Conservation (phyloP, 371 early-diverging fungal species). For the Mortierella sp. region DNA sequence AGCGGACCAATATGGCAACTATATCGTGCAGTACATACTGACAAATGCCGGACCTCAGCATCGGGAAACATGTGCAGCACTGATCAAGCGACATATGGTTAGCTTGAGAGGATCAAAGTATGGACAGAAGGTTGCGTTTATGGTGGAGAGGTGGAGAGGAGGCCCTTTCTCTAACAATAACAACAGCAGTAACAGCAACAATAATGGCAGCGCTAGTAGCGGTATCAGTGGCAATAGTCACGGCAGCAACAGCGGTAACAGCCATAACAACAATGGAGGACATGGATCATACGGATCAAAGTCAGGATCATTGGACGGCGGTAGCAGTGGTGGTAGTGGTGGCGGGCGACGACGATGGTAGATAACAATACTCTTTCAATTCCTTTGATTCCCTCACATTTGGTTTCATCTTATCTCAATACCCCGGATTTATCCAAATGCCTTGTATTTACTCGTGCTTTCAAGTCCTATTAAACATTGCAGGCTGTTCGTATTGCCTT, state of each 20-base stretch:
- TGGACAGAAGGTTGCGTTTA: conserved; percentile 82
- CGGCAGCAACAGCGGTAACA: neutral
- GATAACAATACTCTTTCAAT: too few relatives aligned
- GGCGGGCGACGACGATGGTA: conserved; percentile 28
- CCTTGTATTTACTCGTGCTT: too few relatives aligned
- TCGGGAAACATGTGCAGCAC: conserved; percentile 67
- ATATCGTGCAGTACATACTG: conserved; percentile 81
- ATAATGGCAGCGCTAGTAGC: neutral
- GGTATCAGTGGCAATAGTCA: conserved; percentile 3
- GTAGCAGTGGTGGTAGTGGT: conserved; percentile 11
- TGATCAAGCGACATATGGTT: conserved; percentile 77
- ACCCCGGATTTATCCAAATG: too few relatives aligned
- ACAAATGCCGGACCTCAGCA: conserved; percentile 70
- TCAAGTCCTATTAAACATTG: too few relatives aligned
- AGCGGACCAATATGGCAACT: conserved; percentile 75
- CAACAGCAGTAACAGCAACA: conserved; percentile 7
- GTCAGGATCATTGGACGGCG: conserved; percentile 18
- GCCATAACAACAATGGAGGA: conserved; percentile 5
- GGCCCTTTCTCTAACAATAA: conserved; percentile 21
- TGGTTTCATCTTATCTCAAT: too few relatives aligned
- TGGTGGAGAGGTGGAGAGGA: conserved; percentile 66
- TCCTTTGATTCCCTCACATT: too few relatives aligned
- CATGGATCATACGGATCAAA: conserved; percentile 18
- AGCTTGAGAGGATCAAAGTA: conserved; percentile 80
- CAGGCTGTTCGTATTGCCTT: neutral